Evolutionary conservation across 1,284 basidiomycete species (phyloP).

Genomic region (Gomphus bonarii): DNA sequence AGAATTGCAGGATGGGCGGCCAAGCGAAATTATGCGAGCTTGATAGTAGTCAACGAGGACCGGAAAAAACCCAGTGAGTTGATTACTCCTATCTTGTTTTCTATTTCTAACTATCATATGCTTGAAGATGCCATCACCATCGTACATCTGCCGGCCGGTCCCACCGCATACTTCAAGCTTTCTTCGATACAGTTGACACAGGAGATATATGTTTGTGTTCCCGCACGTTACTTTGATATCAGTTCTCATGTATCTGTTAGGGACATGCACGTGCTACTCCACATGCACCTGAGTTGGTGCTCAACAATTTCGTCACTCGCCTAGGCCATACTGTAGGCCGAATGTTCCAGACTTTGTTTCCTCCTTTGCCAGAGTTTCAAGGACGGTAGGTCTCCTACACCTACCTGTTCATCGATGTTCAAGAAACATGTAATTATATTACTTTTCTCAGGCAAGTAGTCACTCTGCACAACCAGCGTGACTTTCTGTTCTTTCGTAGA

Average conservation of each 20-base stretch:
- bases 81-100: slow-evolving; percentile 4
- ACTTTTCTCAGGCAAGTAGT: slow-evolving; percentile 68
- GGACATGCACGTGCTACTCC: slow-evolving; percentile 89
- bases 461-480: slow-evolving; percentile 94
- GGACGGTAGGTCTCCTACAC: slow-evolving; percentile 33
- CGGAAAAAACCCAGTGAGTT: slow-evolving; percentile 82
- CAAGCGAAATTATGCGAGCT: slow-evolving; percentile 76
- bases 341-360: slow-evolving; percentile 94
- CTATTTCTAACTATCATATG: slow-evolving; percentile 9
- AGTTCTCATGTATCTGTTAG: slow-evolving; percentile 28
- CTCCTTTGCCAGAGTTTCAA: slow-evolving; percentile 90
- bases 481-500: slow-evolving; percentile 95
- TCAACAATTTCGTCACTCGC: slow-evolving; percentile 93
- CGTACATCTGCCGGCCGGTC: slow-evolving; percentile 84
- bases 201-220: slow-evolving; percentile 66
- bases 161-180: slow-evolving; percentile 94
- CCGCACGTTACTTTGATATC: background rate
- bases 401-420: background rate
- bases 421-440: background rate
- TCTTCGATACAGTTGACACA: slow-evolving; percentile 81
- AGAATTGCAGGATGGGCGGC: slow-evolving; percentile 92
- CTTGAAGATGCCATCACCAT: slow-evolving; percentile 81
- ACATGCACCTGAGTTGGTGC: slow-evolving; percentile 91
- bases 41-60: slow-evolving; percentile 93
- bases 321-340: slow-evolving; percentile 89